These are phyloP conservation scores for Paramyrothecium roridum DNA, from an alignment of 2,329 filamentous ascomycete genomes.

Conservation along the genomic window DNA sequence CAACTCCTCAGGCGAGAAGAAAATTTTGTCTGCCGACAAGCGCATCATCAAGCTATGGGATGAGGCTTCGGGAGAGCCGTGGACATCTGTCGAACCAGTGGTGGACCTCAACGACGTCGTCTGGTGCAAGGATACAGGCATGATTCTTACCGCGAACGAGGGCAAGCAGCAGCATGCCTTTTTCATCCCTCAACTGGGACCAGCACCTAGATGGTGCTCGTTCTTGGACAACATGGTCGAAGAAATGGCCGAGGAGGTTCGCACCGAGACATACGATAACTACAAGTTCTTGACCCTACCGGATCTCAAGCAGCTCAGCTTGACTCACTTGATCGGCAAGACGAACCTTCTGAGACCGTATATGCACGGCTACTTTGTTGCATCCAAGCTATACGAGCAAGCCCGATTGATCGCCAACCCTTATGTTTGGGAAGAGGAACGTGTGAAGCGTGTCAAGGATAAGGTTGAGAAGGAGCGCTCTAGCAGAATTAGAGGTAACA, in stretches of 20 bases:
- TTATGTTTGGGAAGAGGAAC: slow-evolving; percentile 89
- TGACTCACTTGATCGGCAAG: slow-evolving; percentile 86
- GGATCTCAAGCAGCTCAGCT: slow-evolving; percentile 79
- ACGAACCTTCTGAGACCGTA: slow-evolving; percentile 89
- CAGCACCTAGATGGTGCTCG: slow-evolving; percentile 91
- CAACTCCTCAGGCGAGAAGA: slow-evolving; percentile 72
- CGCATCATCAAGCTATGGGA: slow-evolving; percentile 98
- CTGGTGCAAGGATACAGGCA: slow-evolving; percentile 88
- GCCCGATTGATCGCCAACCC: slow-evolving; percentile 90
- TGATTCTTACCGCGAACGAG: slow-evolving; percentile 96
- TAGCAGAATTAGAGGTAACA: slow-evolving; percentile 87
- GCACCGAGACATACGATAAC: slow-evolving; percentile 90
- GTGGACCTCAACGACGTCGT: slow-evolving; percentile 95
- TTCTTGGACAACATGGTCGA: slow-evolving; percentile 98
- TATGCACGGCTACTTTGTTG: slow-evolving; percentile 99
- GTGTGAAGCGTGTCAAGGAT: slow-evolving; percentile 85
- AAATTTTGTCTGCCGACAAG: slow-evolving; percentile 90
- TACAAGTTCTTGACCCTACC: slow-evolving; percentile 95
- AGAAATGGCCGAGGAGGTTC: slow-evolving; percentile 87
- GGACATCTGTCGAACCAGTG: slow-evolving; percentile 92
- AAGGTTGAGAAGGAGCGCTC: slow-evolving; percentile 98
- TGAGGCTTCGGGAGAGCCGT: slow-evolving; percentile 74
- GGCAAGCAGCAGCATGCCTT: slow-evolving; percentile 93
- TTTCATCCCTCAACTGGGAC: slow-evolving; percentile 89
- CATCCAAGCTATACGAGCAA: slow-evolving; percentile 92